A percentile compares a stretch with the other conserved stretches of the same genome.
These are phyloP conservation scores for Solanum bulbocastanum DNA, from an alignment of 257 asterid species.

Conservation along the genomic window DNA sequence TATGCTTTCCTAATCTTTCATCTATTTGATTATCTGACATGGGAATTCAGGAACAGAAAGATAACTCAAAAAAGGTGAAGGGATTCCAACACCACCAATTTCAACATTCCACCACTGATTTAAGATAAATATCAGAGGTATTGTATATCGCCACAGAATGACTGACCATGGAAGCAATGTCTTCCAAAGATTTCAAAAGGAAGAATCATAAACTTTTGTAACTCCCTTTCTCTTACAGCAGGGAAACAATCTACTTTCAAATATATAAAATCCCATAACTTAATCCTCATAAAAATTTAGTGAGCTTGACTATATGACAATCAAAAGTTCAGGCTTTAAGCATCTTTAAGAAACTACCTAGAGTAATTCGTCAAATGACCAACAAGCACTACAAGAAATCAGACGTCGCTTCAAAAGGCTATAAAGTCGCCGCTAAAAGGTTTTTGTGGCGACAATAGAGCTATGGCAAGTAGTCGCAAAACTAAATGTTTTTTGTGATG, in stretches of 20 bases:
- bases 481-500: too few species aligned
- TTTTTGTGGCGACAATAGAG: too few species aligned
- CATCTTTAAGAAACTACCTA: too few species aligned
- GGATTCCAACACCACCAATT: too few species aligned
- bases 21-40: background rate
- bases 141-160: background rate
- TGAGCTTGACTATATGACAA: background rate
- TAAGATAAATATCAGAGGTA: background rate
- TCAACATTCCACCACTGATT: background rate
- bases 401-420: too few species aligned
- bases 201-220: background rate
- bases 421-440: too few species aligned
- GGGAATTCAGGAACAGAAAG: background rate
- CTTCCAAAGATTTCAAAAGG: background rate
- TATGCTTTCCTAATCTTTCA: background rate
- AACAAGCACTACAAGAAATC: too few species aligned
- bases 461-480: too few species aligned
- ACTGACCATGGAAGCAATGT: background rate
- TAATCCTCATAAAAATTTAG: background rate
- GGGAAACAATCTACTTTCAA: background rate
- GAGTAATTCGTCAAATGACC: too few species aligned
- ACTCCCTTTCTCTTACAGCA: background rate
- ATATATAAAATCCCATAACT: background rate
- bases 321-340: too few species aligned
- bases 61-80: too few species aligned